Conservation (phyloP, 768 basidiomycete species). For the Hydnomerulius pinastri region DNA sequence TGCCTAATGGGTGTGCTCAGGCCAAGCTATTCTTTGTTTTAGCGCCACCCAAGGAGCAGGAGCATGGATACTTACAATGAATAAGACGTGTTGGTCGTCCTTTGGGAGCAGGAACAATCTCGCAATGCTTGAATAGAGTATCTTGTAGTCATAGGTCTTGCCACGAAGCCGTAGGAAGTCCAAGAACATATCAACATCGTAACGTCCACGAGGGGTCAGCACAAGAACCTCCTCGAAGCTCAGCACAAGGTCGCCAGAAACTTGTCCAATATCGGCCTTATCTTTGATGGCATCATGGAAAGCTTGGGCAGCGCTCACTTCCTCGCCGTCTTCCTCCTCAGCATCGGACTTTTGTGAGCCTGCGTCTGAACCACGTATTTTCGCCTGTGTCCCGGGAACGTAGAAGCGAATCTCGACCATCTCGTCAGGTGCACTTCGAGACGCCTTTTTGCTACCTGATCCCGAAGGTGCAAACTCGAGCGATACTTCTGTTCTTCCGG, state of each 20-base stretch:
- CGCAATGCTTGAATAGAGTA: constrained; percentile 85
- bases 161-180: constrained; percentile 94
- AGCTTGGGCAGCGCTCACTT: constrained; percentile 89
- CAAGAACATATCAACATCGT: constrained; percentile 97
- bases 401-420: constrained; percentile 97
- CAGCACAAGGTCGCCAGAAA: constrained; percentile 87
- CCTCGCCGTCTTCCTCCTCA: constrained; percentile 71
- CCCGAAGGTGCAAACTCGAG: constrained; percentile 80
- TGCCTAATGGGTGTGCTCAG: constrained; percentile 93
- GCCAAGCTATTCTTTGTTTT: constrained; percentile 61
- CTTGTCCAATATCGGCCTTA: constrained; percentile 91
- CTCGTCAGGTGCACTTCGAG: constrained; percentile 64
- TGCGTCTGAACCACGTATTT: constrained; percentile 66
- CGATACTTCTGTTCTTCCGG: constrained; percentile 96
- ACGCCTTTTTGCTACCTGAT: constrained; percentile 42
- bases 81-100: constrained; percentile 93
- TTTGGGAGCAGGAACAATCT: constrained; percentile 92
- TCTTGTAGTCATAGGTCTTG: constrained; percentile 99
- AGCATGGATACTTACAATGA: constrained; percentile 68
- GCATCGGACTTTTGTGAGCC: constrained; percentile 73
- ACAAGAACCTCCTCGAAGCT: constrained; percentile 96
- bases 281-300: constrained; percentile 98
- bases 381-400: constrained; percentile 78
- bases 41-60: neutral
- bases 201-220: constrained; percentile 92